Conservation (phyloP, 176 grass and related monocot species). For the Triticum aestivum region DNA sequence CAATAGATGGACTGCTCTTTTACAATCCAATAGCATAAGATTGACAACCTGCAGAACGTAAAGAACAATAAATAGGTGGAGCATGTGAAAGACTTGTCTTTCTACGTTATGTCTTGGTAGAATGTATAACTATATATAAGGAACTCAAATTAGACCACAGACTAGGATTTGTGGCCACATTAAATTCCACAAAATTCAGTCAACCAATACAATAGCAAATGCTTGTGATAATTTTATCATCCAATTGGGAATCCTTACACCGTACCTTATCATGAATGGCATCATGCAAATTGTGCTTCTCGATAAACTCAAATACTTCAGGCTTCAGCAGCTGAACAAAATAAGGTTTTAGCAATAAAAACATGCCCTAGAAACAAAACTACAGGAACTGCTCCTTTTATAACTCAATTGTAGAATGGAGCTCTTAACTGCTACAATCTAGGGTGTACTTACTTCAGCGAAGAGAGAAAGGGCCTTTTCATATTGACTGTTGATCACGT, state of each 20-base stretch:
- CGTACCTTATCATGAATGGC: constrained; percentile 80
- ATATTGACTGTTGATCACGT: constrained; percentile 67
- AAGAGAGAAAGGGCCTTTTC: constrained; percentile 84
- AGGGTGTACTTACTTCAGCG: constrained; percentile 81
- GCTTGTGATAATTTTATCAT: not conserved
- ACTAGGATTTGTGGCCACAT: not conserved
- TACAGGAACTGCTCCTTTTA: not conserved
- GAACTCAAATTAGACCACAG: not conserved
- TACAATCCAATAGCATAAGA: constrained; percentile 86
- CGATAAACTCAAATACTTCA: constrained; percentile 86
- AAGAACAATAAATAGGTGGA: not conserved
- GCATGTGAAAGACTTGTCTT: not conserved
- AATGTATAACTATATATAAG: constrained; percentile 2
- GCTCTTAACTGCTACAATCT: constrained; percentile 15
- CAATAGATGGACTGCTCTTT: constrained; percentile 69
- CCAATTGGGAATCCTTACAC: not conserved
- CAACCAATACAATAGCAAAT: constrained; percentile 7
- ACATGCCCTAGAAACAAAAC: constrained; percentile 15
- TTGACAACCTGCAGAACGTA: constrained; percentile 62
- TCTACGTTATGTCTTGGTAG: not conserved
- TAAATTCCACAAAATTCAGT: not conserved
- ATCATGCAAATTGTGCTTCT: constrained; percentile 77
- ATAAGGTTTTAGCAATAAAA: constrained; percentile 21
- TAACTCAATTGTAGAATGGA: constrained; percentile 10
- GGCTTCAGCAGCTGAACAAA: constrained; percentile 73